Conservation (phyloP, 768 basidiomycete genomes). For the Plicaturopsis crispa region DNA sequence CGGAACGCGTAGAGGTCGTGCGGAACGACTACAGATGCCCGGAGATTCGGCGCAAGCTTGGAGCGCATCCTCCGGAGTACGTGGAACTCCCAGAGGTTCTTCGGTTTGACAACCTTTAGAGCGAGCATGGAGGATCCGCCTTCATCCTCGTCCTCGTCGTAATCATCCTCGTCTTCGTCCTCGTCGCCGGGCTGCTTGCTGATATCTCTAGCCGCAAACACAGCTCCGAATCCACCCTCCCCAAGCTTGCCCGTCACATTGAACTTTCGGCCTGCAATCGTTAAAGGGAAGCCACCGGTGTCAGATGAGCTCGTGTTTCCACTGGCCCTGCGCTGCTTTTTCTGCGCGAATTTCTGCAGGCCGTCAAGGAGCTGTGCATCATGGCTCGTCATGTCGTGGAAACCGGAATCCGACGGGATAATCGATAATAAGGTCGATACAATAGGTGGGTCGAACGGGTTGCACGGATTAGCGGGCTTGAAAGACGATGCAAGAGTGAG, state of each 20-base stretch:
- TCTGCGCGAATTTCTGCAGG: constrained; percentile 67
- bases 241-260: constrained; percentile 83
- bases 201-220: constrained; percentile 82
- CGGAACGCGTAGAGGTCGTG: constrained; percentile 74
- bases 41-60: constrained; percentile 50
- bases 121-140: constrained; percentile 61
- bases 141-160: constrained; percentile 48
- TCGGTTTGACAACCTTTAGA: constrained; percentile 85
- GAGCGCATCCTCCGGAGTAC: constrained; percentile 73
- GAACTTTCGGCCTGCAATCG: constrained; percentile 57
- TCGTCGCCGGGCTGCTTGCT: constrained; percentile 34
- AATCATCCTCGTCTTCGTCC: constrained; percentile 38
- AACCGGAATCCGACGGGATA: constrained; percentile 52
- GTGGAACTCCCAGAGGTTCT: constrained; percentile 89
- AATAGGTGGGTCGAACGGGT: constrained; percentile 69
- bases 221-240: constrained; percentile 93
- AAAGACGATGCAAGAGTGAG: constrained; percentile 56
- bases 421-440: constrained; percentile 57
- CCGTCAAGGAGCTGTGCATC: constrained; percentile 54
- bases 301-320: constrained; percentile 21
- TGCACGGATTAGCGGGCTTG: constrained; percentile 80
- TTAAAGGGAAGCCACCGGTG: constrained; percentile 41
- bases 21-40: constrained; percentile 66
- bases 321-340: constrained; percentile 22
- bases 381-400: constrained; percentile 47